Base-by-base conservation (phyloP, 805 yeast species). In the Suhomyces pyralidae region DNA sequence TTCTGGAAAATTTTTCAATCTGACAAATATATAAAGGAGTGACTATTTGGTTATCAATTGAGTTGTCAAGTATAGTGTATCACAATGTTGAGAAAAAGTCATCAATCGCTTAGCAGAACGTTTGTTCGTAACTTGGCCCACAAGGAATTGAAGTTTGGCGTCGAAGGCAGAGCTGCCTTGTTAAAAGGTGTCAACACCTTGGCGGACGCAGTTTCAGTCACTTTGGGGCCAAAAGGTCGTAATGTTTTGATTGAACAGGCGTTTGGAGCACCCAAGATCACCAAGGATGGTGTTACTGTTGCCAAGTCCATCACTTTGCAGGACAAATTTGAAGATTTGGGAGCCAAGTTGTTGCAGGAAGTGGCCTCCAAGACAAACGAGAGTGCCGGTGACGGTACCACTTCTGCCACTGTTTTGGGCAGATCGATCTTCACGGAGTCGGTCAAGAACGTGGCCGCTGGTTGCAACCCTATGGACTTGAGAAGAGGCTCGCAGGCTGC, bases 211-310 rank as follows among this genome's bases (percentile, higher is more conserved):
- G 99, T 93, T 48, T 85, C 96, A 36, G 96, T 96, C 50, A 94
- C 99, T 38, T 79, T 93, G 56, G 99, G 99, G 50, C 99, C 99
- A 64, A 92, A 92, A 73, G 99, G 99, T 67, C 86, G 99, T 75
- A 93, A 91, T 65, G 99, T 91, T 38, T 81, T 93, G 62, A 92
- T 94, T 68, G 98, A 93, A 78, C 99, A 94, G 78, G 87, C 90
- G 58, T 94, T 90, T 61, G 97, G 97, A 60, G 83, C 96, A 50
- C 99, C 99, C 63, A 93, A 93, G 80, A 93, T 93, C 81, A 93
- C 99, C 74, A 93, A 93, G 79, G 99, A 93, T 71, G 99, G 99
- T 82, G 97, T 91, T 49, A 90, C 98, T 46, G 97, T 93, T 55
- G 99, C 99, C 56, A 83, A 81, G 66, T 85, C 96, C 51, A 84